Base-by-base conservation (phyloP, 2,329 filamentous ascomycete genomes). In the Byssochlamys sp. region DNA sequence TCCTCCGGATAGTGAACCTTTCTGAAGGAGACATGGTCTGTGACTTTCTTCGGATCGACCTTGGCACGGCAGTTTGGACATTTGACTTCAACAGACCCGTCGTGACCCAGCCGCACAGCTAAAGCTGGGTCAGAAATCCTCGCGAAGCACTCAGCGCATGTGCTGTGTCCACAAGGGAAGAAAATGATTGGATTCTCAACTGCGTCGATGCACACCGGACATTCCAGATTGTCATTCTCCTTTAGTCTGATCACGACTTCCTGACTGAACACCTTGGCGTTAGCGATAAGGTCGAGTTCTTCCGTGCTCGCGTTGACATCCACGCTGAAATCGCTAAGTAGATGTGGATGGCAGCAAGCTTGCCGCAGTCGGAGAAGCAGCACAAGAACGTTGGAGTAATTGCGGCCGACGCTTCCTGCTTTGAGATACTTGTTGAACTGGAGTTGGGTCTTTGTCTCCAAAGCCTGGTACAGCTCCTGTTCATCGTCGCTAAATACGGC, bases 351-450 rank as follows among this genome's bases (percentile, higher is more conserved):
- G 64, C 88, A 91, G 65, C 87, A 90, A 24, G 87, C 86, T 71
- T 92, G 89, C 19, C 89, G 85, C n/a, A 94, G 80, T 26, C 89
- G 85, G 51, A 94, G 78, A 50, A 94, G 79, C 19, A 96, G 78
- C 7, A 95, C 87, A 25, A 96, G 77, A 50, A 95, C 86, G 62
- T 87, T 87, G 6, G 87, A 87, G 68, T 96, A 96, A 58, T 89
- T 84, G 60, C 81, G 84, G 39, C 83, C 84, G 12, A 94, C 78
- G 0, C 84, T 86, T 2, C 84, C 84, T 19, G 81, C 80, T 27
- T 83, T 81, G 19, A 95, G 77, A 63, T 90, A 94, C 64, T 83
- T 88, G 76, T 89, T 92, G 77, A 95, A 89, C 52, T 83, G 78
- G 2, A 89, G 74, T 61, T 86, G 83, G 0, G 88, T 84, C 58